Conservation (phyloP, 495 filamentous ascomycete genomes). For the Podospora pseudoanserina region DNA sequence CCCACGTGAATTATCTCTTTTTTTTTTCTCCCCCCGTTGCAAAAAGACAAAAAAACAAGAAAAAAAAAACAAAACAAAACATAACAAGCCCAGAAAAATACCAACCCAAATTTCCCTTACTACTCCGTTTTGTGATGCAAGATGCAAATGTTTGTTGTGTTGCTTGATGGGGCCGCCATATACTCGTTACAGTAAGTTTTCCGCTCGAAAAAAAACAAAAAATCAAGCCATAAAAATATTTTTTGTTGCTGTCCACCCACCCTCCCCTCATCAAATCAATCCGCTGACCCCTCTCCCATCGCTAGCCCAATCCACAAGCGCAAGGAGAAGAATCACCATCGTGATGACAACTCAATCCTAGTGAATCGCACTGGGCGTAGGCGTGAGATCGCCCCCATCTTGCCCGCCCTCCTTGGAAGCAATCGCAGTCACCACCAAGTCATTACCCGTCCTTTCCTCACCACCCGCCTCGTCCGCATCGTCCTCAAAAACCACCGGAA, state of each 20-base stretch:
- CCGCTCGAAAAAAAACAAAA: background rate
- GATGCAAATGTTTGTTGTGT: background rate
- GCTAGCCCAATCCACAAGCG: background rate
- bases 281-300: no score
- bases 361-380: background rate
- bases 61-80: background rate
- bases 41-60: background rate
- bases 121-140: background rate
- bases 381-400: background rate
- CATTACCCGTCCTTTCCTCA: background rate
- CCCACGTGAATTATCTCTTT: background rate
- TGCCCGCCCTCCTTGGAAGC: background rate
- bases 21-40: background rate
- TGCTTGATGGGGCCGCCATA: background rate
- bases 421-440: background rate
- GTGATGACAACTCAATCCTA: background rate
- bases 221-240: background rate
- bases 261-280: background rate
- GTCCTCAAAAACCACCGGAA: slow-evolving; percentile 7
- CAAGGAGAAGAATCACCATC: background rate
- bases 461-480: background rate
- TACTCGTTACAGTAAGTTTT: background rate
- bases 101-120: background rate
- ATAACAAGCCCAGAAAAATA: background rate
- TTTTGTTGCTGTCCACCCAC: background rate